A percentile compares a stretch with the other conserved stretches of the same genome.
Conservation (phyloP, 192 early-diverging fungal species). For the Polychytrium aggregatum region DNA sequence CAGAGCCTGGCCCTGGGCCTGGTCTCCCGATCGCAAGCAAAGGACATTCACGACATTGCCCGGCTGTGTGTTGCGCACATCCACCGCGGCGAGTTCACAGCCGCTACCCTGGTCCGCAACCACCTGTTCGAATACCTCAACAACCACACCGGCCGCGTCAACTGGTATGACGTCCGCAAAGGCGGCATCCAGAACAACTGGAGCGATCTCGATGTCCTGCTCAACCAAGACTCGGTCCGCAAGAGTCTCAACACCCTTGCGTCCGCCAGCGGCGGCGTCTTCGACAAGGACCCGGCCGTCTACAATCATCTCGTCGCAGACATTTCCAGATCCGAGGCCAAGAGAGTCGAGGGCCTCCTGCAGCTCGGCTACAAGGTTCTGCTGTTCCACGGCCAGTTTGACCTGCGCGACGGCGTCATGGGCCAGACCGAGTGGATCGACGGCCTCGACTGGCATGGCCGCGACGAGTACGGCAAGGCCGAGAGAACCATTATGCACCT, state of each 20-base stretch:
- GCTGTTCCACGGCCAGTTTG: conserved; percentile 70
- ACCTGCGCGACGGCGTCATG: conserved; percentile 67
- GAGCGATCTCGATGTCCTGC: conserved; percentile 42
- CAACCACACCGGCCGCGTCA: conserved; percentile 58
- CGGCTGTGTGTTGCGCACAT: conserved; percentile 26
- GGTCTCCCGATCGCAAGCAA: conserved; percentile 27
- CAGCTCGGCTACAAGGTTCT: conserved; percentile 26
- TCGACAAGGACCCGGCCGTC: conserved; percentile 40
- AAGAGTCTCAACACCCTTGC: conserved; percentile 42
- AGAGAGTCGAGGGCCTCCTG: conserved; percentile 44
- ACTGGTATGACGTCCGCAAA: conserved; percentile 68
- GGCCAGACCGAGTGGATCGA: conserved; percentile 61
- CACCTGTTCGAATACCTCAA: conserved; percentile 52
- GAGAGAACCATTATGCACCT: conserved; percentile 23
- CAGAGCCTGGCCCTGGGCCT: conserved; percentile 47
- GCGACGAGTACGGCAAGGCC: conserved; percentile 29
- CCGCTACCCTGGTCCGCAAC: conserved; percentile 32
- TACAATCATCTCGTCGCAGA: conserved; percentile 38
- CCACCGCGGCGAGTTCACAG: conserved; percentile 31
- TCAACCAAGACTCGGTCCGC: conserved; percentile 42
- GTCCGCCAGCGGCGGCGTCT: conserved; percentile 15
- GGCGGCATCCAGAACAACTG: conserved; percentile 52
- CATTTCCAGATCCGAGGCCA: conserved; percentile 51
- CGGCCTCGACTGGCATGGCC: conserved; percentile 37
- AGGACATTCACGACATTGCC: conserved; percentile 23